Evolutionary conservation across 169 alveolate genomes (phyloP).

Genomic region (Eimeria nieschulzi): DNA sequence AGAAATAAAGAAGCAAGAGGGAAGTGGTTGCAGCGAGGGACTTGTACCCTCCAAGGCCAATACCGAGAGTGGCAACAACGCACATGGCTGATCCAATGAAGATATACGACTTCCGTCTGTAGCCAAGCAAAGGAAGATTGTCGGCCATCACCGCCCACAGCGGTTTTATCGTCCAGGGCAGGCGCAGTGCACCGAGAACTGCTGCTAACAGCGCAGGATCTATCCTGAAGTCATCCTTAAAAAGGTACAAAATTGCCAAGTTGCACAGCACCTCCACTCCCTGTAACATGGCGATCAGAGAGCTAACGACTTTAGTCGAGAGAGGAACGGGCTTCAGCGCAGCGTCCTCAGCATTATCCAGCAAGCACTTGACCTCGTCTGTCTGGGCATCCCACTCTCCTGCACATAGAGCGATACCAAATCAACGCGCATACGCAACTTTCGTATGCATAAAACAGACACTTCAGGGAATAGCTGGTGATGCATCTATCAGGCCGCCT

Average conservation of each 20-base stretch:
- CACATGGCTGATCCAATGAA: conserved; percentile 84
- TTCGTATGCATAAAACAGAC: too few species aligned
- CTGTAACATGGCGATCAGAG: conserved; percentile 84
- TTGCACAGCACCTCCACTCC: conserved; percentile 89
- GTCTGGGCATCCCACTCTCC: neutral
- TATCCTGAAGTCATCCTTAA: conserved; percentile 86
- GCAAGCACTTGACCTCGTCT: neutral
- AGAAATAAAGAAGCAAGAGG: conserved; percentile 40
- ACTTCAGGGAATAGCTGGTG: too few species aligned
- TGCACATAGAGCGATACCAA: neutral
- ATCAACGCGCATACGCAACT: too few species aligned
- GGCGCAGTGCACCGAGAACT: conserved; percentile 84
- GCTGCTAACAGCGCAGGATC: conserved; percentile 85
- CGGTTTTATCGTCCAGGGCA: conserved; percentile 89
- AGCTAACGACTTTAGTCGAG: conserved; percentile 41
- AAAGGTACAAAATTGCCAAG: conserved; percentile 87
- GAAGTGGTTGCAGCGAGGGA: conserved; percentile 83
- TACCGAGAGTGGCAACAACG: conserved; percentile 74
- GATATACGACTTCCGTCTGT: conserved; percentile 88
- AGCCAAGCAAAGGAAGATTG: conserved; percentile 86
- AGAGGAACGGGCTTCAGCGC: conserved; percentile 25
- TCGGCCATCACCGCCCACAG: conserved; percentile 89
- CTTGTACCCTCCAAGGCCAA: conserved; percentile 79
- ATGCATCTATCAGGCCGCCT: too few species aligned
- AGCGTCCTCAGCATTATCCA: neutral